Evolutionary conservation across 75 land plant genomes (phyloP), one percentile per base, ranked within the genome.

Genomic region (Chamaecyparis obtusa): DNA sequence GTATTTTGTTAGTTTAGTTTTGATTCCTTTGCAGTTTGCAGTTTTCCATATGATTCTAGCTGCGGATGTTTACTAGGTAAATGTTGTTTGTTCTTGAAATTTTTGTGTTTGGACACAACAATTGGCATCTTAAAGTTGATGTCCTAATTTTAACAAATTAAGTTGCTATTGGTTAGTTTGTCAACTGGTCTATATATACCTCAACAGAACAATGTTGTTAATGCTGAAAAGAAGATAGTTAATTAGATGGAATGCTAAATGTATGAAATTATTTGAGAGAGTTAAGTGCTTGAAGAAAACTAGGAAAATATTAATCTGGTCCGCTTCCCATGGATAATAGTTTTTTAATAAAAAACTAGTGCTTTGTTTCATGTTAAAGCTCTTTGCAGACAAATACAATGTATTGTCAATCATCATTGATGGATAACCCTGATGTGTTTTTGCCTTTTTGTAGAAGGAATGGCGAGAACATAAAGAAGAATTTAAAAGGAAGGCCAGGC

Each of bases 381-480:
- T 44, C 24, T 8, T 80, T 8, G 3, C 8, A 8, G 83, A 72
- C 21, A 17, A n/a, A 80, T 80, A 30, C 83, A 80, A 27, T 80
- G 30, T 27, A 44, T 80, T 44, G 1, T 30, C 24, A 24, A 80
- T n/a, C 83, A 43, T 27, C 83, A 64, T 64, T 80, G 83, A 44
- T 0, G 9, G 44, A 43, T 80, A n/a, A 10, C n/a, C 4, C 5
- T 80, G 49, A 10, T 39, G 13, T 80, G 2, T 80, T 44, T 77
- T 79, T n/a, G 3, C 33, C 17, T 86, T 35, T 86, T 79, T 86
- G 13, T 43, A 86, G 85, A 86, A 86, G 32, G 87, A 86, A 44
- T 86, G 87, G 87, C 36, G 87, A 24, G 87, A 87, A 1, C 85
- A 80, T n/a, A 86, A 85, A 83, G 85, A 86, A 51, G 87, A 86